A percentile compares a stretch with the other conserved stretches of the same genome.
phyloP scores from a whole-genome alignment of 164 flowering plant genomes.

The Magnolia kwangsiensis region DNA sequence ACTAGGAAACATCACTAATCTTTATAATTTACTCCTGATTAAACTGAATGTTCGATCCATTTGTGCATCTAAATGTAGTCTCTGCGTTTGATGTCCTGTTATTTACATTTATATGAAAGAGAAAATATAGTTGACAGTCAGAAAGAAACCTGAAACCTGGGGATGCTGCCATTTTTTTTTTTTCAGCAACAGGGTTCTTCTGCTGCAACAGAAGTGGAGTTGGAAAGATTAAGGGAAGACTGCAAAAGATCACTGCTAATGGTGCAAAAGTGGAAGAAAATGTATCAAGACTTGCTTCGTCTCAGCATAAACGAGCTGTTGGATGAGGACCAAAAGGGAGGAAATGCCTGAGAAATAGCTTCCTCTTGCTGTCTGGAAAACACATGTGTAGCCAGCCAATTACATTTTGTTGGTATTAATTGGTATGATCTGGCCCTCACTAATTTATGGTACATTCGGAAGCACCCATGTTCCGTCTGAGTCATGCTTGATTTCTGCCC shows the following conservation, averaged over 20 bases:
- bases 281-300: conserved; percentile 56
- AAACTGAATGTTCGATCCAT: no score
- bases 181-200: conserved; percentile 67
- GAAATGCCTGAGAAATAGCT: conserved; percentile 1
- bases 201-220: conserved; percentile 63
- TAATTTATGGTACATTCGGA: no score
- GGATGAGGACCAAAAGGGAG: conserved; percentile 21
- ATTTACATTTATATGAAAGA: no score
- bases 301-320: conserved; percentile 55
- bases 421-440: no score
- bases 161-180: background rate
- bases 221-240: conserved; percentile 58
- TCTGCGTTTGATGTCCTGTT: no score
- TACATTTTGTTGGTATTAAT: no score
- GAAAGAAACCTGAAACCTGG: background rate
- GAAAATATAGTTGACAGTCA: background rate
- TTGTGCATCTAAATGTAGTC: no score
- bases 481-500: no score
- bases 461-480: no score
- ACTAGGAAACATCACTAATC: no score
- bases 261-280: conserved; percentile 62
- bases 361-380: background rate
- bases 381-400: background rate
- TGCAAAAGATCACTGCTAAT: conserved; percentile 45
- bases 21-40: no score